A percentile compares a stretch with the other conserved stretches of the same genome.
phyloP scores from a whole-genome alignment of 257 asterid species.

The Rauvolfia tetraphylla region DNA sequence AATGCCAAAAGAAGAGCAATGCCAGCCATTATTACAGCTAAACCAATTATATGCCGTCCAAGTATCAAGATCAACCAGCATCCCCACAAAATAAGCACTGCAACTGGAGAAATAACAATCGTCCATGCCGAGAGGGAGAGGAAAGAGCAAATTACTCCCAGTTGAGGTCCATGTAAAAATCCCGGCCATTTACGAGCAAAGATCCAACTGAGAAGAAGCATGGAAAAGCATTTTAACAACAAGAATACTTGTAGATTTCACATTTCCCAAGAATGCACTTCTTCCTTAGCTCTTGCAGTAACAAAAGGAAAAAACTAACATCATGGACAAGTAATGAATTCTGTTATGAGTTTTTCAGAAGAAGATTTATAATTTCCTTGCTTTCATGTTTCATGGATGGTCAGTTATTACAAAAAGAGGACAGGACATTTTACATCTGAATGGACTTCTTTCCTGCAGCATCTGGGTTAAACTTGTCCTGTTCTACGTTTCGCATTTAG shows the following conservation, averaged over 20 bases:
- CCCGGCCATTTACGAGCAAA: slow-evolving; percentile 97
- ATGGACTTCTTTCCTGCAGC: background rate
- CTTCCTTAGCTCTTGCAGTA: background rate
- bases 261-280: background rate
- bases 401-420: too few species aligned
- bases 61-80: slow-evolving; percentile 85
- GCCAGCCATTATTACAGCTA: slow-evolving; percentile 99
- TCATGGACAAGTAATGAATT: background rate
- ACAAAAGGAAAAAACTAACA: background rate
- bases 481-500: background rate
- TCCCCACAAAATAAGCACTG: slow-evolving; percentile 86
- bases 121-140: slow-evolving; percentile 78
- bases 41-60: slow-evolving; percentile 92
- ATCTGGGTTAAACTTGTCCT: background rate
- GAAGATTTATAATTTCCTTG: background rate
- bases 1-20: slow-evolving; percentile 88
- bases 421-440: background rate
- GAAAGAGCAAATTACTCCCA: slow-evolving; percentile 76
- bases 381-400: background rate
- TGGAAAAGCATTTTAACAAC: slow-evolving; percentile 11
- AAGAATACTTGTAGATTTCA: background rate
- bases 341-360: background rate
- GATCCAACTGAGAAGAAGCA: slow-evolving; percentile 80
- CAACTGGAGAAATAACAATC: slow-evolving; percentile 79
- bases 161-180: slow-evolving; percentile 78